A percentile compares a stretch with the other conserved stretches of the same genome.
These are phyloP conservation scores for Leishmania aethiopica DNA, from an alignment of 208 protist species.

Conservation along the genomic window DNA sequence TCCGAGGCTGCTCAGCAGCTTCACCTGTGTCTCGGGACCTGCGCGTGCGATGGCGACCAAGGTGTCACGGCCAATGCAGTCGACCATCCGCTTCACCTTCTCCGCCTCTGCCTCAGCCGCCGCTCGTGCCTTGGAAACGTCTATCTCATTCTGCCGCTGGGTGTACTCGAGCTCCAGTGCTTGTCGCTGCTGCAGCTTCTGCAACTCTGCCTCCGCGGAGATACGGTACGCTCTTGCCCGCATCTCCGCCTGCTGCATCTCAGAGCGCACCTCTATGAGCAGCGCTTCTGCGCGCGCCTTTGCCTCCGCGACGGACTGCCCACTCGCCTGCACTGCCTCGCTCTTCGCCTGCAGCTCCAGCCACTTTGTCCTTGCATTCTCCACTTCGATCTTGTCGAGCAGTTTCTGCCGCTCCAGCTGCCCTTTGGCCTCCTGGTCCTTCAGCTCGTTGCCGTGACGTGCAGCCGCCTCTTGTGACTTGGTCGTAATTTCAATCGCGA, in stretches of 20 bases:
- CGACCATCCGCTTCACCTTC: constrained; percentile 88
- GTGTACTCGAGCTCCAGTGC: constrained; percentile 89
- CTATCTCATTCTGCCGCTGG: constrained; percentile 78
- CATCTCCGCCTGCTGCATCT: constrained; percentile 89
- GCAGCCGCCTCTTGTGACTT: constrained; percentile 96
- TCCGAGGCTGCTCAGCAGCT: constrained; percentile 94
- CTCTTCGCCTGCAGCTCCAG: constrained; percentile 93
- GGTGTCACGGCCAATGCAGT: constrained; percentile 91
- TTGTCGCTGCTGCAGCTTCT: constrained; percentile 83
- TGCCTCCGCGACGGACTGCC: constrained; percentile 92
- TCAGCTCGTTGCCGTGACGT: constrained; percentile 91
- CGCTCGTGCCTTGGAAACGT: constrained; percentile 77
- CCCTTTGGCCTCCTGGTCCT: constrained; percentile 92
- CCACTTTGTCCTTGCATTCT: constrained; percentile 79
- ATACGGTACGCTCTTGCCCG: constrained; percentile 86
- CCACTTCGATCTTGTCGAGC: constrained; percentile 85
- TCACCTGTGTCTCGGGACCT: constrained; percentile 95
- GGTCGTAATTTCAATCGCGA: constrained; percentile 98
- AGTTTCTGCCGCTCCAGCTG: constrained; percentile 94
- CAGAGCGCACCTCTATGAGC: constrained; percentile 86
- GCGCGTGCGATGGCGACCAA: constrained; percentile 91
- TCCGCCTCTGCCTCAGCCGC: constrained; percentile 87
- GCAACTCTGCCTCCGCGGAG: constrained; percentile 79
- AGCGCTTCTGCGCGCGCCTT: constrained; percentile 91
- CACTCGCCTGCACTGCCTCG: constrained; percentile 91